Conservation (phyloP, 2,329 filamentous ascomycete genomes). For the Lasiodiplodia sp. region DNA sequence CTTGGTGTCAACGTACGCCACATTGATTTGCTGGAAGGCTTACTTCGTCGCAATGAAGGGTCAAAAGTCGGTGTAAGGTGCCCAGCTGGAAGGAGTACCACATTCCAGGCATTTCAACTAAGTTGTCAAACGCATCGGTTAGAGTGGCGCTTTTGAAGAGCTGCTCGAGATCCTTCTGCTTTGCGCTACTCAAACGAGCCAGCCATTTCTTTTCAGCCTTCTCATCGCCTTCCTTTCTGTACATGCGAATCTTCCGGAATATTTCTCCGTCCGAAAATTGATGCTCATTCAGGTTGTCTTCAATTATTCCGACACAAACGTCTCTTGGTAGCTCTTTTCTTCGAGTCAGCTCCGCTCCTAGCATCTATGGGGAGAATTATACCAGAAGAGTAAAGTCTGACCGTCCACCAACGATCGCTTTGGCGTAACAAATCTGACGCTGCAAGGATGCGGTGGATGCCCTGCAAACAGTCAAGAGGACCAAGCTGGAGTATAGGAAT, state of each 20-base stretch:
- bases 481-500: slow-evolving; percentile 31
- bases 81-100: slow-evolving; percentile 36
- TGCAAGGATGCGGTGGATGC: slow-evolving; percentile 34
- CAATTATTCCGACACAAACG: slow-evolving; percentile 30
- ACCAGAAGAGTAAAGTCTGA: slow-evolving; percentile 34
- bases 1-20: too few relatives aligned
- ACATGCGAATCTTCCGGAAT: slow-evolving; percentile 36
- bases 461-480: slow-evolving; percentile 32
- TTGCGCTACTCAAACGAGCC: slow-evolving; percentile 32
- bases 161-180: slow-evolving; percentile 35
- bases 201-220: slow-evolving; percentile 33
- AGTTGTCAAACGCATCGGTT: slow-evolving; percentile 32
- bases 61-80: slow-evolving; percentile 35
- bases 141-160: slow-evolving; percentile 33
- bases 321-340: background rate
- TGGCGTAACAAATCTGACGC: slow-evolving; percentile 33
- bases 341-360: background rate
- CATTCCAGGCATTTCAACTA: slow-evolving; percentile 36
- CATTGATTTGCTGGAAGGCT: background rate
- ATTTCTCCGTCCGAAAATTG: slow-evolving; percentile 35
- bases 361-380: background rate
- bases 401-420: slow-evolving; percentile 37
- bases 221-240: slow-evolving; percentile 30
- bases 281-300: slow-evolving; percentile 34
- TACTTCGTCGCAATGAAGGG: slow-evolving; percentile 37